Evolutionary conservation across 2,329 filamentous ascomycete species (phyloP), one percentile per base, ranked within the genome.

Genomic region (Alternaria conjuncta): DNA sequence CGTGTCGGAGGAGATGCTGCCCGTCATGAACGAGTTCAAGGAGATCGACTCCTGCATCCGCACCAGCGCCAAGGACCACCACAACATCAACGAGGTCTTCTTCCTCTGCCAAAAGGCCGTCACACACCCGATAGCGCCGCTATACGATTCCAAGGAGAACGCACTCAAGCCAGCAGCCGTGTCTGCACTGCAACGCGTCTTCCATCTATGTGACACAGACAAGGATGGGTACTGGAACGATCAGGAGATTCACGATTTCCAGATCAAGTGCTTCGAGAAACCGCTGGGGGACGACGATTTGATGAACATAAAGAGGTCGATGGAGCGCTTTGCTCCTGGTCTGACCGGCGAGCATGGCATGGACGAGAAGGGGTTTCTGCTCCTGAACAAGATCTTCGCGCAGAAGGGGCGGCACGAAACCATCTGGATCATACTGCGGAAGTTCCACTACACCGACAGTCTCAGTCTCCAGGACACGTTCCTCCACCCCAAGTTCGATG

Each of bases 71-170:
- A 89, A 93, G 72, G 93, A 97, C 74, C 93, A 97, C 76, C 90
- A 91, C 72, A 97, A 97, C 80, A 92, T 97, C 78, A 97, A 97
- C 78, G 94, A 86, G 74, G 93, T 95, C 63, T 98, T 99, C 83
- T 98, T 97, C 75, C 89, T 99, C 13, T 99, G 96, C 79, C 96
- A 99, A 80, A 98, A 98, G 78, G 96, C 96, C 18, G 95, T 99
- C 72, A 97, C 94, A 3, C 94, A 98, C 79, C 96, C 96, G 1
- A 97, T 99, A 70, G 95, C 96, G 1, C 96, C 96, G 7, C 86
- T 99, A 6, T 99, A 97, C 78, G 96, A 99, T 80, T 94, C 96
- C 63, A 99, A 98, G 81, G 96, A 99, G 81, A 81, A 79, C 28
- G 76, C 89, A 85, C 84, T 99, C 55, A 99, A 99, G 82, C 94